These are phyloP conservation scores for Candida xiaguanensis DNA, from an alignment of 805 yeast species.

Conservation along the genomic window DNA sequence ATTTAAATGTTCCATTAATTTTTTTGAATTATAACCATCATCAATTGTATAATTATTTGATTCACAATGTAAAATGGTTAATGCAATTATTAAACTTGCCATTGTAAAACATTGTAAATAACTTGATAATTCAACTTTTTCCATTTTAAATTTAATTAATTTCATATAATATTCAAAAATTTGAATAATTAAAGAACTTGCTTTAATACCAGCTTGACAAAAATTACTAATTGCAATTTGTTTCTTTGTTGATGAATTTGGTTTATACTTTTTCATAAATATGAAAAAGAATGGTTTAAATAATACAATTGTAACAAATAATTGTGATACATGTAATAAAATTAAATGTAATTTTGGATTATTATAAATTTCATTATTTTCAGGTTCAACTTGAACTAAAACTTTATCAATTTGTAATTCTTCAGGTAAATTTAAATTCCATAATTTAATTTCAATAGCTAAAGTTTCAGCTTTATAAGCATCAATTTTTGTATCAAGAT, in stretches of 20 bases:
- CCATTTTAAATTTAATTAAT: conserved; percentile 5
- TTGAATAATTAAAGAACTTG: conserved; percentile 14
- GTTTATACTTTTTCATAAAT: conserved; percentile 3
- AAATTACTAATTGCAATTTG: conserved; percentile 9
- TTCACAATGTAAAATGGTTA: conserved; percentile 6
- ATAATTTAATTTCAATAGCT: conserved; percentile 31
- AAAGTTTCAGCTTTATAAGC: conserved; percentile 27
- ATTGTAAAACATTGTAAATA: conserved; percentile 11
- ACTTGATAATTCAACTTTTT: conserved; percentile 11
- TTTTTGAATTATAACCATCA: conserved; percentile 5
- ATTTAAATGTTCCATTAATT: conserved; percentile 7
- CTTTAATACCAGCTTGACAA: conserved; percentile 13
- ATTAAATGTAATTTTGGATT: conserved; percentile 20
- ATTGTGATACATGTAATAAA: conserved; percentile 29
- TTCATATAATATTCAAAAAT: conserved; percentile 13
- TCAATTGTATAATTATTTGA: conserved; percentile 1
- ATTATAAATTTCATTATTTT: neutral
- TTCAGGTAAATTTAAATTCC: conserved; percentile 29
- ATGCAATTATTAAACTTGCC: conserved; percentile 12
- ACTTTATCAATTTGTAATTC: conserved; percentile 23
- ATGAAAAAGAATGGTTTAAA: conserved; percentile 39
- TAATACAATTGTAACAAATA: conserved; percentile 33
- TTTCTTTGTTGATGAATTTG: neutral
- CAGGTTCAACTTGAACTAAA: neutral
- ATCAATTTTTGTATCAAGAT: conserved; percentile 24